Base-by-base conservation (phyloP, 2,329 filamentous ascomycete species). In the Cylindrodendrum hubeiense region DNA sequence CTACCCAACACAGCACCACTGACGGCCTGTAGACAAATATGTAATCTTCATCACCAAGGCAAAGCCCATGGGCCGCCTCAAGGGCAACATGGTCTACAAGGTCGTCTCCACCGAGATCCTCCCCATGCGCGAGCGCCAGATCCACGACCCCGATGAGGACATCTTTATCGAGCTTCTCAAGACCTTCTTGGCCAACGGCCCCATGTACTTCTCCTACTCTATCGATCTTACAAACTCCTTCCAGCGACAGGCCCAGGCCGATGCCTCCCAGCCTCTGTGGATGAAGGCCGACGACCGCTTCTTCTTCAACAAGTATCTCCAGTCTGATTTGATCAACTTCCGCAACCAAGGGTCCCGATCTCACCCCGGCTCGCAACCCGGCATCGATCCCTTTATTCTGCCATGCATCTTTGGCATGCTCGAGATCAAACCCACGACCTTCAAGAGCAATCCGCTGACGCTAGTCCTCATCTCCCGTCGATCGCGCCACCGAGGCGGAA, bases 191-290 rank as follows among this genome's bases (percentile, higher is more conserved):
- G 92, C 92, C 78, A 90, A 89, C 13, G 93, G 93, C 0, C 94
- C 95, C 9, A 94, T 98, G 91, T 98, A 97, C 86, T 99, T 98
- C 77, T 98, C 96, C 62, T 99, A 99, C 84, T 95, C 95, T 9
- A 89, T 97, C 79, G 96, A 99, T 80, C 87, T 99, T 69, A 99
- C 96, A 73, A 99, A 97, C 84, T 95, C 90, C 78, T 97, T 98
- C 83, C 96, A 99, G 82, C 90, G 96, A 69, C 96, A 98, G 79
- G 90, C 95, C 4, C 90, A 95, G 71, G 85, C 89, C 69, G 90
- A 97, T 78, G 82, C 84, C 60, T 87, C 87, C 17, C 84, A 87
- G 60, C 95, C 96, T 13, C 82, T 98, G 63, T 99, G 96, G 96
- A 91, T 92, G 84, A 87, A 94, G 72, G 91, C 95, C 68, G 96